These are phyloP conservation scores for Fusarium euwallaceae DNA, from an alignment of 2,329 filamentous ascomycete genomes.

Conservation along the genomic window DNA sequence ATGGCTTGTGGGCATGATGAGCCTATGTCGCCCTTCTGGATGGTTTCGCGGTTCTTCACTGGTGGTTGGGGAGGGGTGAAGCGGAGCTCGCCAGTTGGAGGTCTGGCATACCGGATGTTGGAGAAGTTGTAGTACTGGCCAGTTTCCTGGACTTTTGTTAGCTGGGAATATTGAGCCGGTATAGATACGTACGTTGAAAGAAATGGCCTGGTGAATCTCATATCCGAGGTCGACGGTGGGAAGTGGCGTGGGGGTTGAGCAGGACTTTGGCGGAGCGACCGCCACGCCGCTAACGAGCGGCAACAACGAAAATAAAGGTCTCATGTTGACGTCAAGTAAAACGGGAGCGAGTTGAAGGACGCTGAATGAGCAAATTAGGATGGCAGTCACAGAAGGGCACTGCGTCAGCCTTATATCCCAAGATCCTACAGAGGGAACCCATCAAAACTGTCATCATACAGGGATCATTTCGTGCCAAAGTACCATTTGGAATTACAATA, in stretches of 20 bases:
- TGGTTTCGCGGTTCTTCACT: background rate
- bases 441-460: background rate
- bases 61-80: background rate
- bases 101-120: background rate
- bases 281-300: background rate
- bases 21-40: background rate
- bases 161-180: background rate
- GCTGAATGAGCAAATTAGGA: background rate
- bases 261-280: background rate
- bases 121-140: background rate
- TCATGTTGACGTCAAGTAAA: background rate
- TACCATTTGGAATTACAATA: background rate
- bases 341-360: background rate
- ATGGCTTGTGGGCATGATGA: background rate
- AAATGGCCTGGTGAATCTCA: background rate
- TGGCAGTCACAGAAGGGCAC: background rate
- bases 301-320: background rate
- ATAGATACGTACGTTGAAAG: background rate
- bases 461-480: background rate
- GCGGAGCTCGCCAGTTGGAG: background rate
- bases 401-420: background rate
- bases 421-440: background rate
- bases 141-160: background rate
- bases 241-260: background rate
- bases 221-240: background rate